phyloP scores from a whole-genome alignment of 805 yeast species.

The Nakazawaea sp. region DNA sequence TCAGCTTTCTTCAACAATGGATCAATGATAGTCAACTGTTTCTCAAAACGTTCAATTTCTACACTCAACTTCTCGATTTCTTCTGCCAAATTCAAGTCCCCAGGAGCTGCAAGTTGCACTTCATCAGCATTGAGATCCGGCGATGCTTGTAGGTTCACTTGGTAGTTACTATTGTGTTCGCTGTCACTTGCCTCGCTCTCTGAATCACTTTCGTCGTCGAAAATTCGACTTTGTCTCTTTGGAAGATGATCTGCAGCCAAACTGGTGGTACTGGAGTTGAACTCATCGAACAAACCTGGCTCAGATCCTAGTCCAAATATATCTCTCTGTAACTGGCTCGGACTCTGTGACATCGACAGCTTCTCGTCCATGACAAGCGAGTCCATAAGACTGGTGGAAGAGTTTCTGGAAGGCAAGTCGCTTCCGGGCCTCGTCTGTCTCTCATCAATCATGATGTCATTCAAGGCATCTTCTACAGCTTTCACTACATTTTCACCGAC shows the following conservation, averaged over 20 bases:
- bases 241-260: conserved; percentile 10
- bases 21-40: conserved; percentile 58
- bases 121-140: conserved; percentile 14
- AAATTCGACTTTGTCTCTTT: conserved; percentile 22
- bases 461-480: conserved; percentile 65
- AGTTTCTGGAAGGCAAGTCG: conserved; percentile 1
- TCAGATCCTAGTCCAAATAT: conserved; percentile 27
- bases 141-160: neutral
- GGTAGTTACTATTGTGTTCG: neutral
- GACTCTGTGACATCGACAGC: neutral
- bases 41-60: conserved; percentile 51
- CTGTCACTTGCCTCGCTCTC: conserved; percentile 21
- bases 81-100: conserved; percentile 56
- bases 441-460: conserved; percentile 41
- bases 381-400: conserved; percentile 3
- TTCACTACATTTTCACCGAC: conserved; percentile 38
- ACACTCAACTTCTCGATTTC: conserved; percentile 53
- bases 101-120: conserved; percentile 58
- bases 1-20: conserved; percentile 78
- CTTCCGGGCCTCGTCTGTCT: neutral
- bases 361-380: neutral
- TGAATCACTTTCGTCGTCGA: conserved; percentile 24
- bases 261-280: conserved; percentile 12
- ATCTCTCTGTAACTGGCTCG: conserved; percentile 22
- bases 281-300: conserved; percentile 26